Conservation (phyloP, 306 rosid species). For the Sicyos baderoa region DNA sequence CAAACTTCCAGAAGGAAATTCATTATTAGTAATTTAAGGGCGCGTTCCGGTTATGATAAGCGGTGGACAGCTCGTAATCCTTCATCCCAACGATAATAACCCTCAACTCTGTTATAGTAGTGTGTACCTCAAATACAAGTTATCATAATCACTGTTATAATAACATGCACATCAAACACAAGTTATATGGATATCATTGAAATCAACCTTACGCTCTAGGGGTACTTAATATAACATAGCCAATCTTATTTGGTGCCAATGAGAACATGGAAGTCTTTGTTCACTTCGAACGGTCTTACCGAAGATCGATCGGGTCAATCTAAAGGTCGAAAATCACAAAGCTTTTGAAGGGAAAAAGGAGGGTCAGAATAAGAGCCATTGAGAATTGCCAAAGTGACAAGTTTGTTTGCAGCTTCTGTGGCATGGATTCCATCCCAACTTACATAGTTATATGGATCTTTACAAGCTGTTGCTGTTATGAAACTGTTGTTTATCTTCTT, state of each 20-base stretch:
- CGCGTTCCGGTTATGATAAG: no score
- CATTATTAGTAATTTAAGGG: not conserved
- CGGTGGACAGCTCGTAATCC: no score
- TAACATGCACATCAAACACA: no score
- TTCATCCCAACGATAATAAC: no score
- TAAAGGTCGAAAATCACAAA: slow-evolving; percentile 46
- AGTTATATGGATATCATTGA: not conserved
- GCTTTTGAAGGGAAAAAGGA: slow-evolving; percentile 46
- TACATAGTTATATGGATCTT: slow-evolving; percentile 67
- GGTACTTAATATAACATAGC: not conserved
- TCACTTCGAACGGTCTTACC: not conserved
- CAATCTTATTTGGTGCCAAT: not conserved
- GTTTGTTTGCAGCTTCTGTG: slow-evolving; percentile 84
- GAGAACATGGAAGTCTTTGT: not conserved
- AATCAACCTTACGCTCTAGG: not conserved
- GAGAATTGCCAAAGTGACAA: slow-evolving; percentile 54
- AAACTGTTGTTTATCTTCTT: slow-evolving; percentile 41
- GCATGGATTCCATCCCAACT: slow-evolving; percentile 97
- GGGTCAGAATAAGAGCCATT: slow-evolving; percentile 68
- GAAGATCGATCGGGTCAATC: slow-evolving; percentile 25
- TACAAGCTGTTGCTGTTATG: slow-evolving; percentile 55
- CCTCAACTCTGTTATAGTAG: no score
- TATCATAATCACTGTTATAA: no score
- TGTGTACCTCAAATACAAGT: no score
- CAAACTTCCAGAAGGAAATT: not conserved